Evolutionary conservation across 306 rosid species (phyloP), one percentile per base, ranked within the genome.

Genomic region (Luffa acutangula): DNA sequence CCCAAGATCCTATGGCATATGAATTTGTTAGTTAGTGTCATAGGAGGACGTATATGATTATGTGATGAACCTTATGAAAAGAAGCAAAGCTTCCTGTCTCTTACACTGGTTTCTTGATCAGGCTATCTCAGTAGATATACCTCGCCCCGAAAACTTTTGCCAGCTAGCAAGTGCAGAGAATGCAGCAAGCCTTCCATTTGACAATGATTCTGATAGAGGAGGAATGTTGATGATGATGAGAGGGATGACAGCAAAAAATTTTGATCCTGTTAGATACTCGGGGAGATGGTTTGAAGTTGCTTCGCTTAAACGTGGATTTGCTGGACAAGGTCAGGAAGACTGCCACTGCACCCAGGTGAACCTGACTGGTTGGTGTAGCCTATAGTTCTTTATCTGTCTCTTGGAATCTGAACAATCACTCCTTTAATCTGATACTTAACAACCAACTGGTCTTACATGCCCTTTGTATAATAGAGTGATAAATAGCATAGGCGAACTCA

Each of bases 281-380:
- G 98, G 98, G 71, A 92, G 99, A 87, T 95, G 99, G 99, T 95
- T 91, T 80, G 99, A 95, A 88, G 97, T 95, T 79, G 97, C 99
- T 82, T 95, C 99, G 1, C 99, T 92, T 63, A 95, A 95, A 86
- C 81, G 97, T n/a, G 99, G 99, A 84, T 95, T 95, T 72, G 97
- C 97, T 52, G 99, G 99, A 78, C 90, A 80, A 82, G 99, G 99
- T 73, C 99, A 95, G 85, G 99, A 90, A 88, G 99, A 95, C 59
- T 95, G 99, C 79, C 97, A 95, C 86, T 95, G 97, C 85, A 95
- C 97, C 76, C 98, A 95, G 98, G 98, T 92, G 84, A 87, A 81
- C 77, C 58, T 65, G 6, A 15, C 73, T 46, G 63, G 53, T 53
- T 20, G n/a, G 39, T 73, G 78, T 73, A 49, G 78, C 58, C 8